Evolutionary conservation across 1,284 basidiomycete genomes (phyloP), one percentile per base, ranked within the genome.

Genomic region (Schizophyllum amplum): DNA sequence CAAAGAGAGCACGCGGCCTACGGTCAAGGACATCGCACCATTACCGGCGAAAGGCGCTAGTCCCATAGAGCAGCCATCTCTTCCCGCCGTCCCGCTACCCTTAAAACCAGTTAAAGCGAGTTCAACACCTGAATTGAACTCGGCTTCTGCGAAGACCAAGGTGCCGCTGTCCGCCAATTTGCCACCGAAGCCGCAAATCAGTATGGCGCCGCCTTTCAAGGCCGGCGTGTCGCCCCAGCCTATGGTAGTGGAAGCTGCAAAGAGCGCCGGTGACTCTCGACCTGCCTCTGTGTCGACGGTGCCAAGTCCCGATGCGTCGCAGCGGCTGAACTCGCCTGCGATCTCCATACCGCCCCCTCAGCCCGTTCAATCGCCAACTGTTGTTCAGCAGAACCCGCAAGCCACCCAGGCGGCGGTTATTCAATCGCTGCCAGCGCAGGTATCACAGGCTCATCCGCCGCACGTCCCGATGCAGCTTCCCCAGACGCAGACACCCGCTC

Each of bases 61-160:
- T 17, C 33, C 33, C 17, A 17, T 17, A 9, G 33, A 9, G 33
- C 11, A 9, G 17, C 17, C 33, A 17, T 42, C 33, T 9, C 3
- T 17, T 42, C 33, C 33, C 33, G 33, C 33, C 17, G 33, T 17
- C 17, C 33, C 33, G 17, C 11, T 42, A 42, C 33, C 33, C 7
- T 9, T 42, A 17, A 42, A 42, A 17, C 33, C 33, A 2, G 33
- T 42, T 9, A 42, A 9, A 9, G 11, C 33, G 33, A 42, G 3
- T 17, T 13, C 17, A 17, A 42, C 33, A 3, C 33, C 33, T 9
- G 33, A 47, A 21, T 61, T 69, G 64, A 71, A 64, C 67, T 63
- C 63, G 54, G 22, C 24, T 54, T 51, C 57, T n/a, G 20, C 55
- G 48, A 49, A 42, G 33, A 42, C 33, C 13, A 42, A 42, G 33